These are phyloP conservation scores for Populus tremula DNA, from an alignment of 345 rosid genomes.

Conservation along the genomic window DNA sequence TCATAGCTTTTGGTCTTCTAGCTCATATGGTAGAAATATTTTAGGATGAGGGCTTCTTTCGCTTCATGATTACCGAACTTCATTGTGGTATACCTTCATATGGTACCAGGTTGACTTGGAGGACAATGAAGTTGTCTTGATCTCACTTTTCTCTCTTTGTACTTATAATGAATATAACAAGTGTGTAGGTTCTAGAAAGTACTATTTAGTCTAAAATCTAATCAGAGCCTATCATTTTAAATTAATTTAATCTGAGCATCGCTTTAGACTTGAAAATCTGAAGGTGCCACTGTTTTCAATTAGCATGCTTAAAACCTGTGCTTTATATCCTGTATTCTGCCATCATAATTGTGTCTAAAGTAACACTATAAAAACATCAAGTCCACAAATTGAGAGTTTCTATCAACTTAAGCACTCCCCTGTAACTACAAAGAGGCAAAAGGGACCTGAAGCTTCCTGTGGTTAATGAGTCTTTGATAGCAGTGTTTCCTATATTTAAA, in stretches of 20 bases:
- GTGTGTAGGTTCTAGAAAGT: not conserved
- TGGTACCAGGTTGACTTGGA: not conserved
- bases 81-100: not conserved
- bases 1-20: not conserved
- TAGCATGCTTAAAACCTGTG: not conserved
- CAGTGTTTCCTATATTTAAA: not conserved
- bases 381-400: not conserved
- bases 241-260: not conserved
- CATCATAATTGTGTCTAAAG: no score
- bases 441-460: not conserved
- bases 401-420: not conserved
- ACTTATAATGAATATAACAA: not conserved
- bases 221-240: not conserved
- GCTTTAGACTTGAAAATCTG: not conserved
- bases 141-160: not conserved
- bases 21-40: not conserved
- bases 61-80: not conserved
- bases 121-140: not conserved
- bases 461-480: not conserved
- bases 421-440: not conserved
- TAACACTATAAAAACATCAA: no score
- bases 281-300: not conserved
- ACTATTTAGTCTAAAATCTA: not conserved
- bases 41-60: not conserved
- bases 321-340: not conserved